Evolutionary conservation across 331 rosid species (phyloP), one percentile per base, ranked within the genome.

Genomic region (Telfairia occidentalis): DNA sequence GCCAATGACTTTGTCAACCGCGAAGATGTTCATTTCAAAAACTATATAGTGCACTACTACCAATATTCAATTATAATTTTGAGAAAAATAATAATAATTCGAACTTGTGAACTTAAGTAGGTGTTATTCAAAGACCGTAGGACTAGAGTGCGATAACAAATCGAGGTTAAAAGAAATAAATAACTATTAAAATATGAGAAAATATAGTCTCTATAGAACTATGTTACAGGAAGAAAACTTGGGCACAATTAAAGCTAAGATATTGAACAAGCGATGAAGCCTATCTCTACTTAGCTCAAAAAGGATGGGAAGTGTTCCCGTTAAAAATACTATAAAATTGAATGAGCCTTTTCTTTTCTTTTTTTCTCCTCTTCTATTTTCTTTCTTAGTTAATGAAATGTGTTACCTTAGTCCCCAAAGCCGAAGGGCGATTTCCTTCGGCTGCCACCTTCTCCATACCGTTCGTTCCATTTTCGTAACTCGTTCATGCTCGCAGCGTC

Each of bases 401-500:
- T 40, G 54, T 69, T 42, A 69, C 38, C 74, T 43, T 78, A 83
- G 80, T 74, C 78, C 64, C 90, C 86, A 43, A 94, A 95, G 66
- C 99, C 99, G 28, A 95, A 88, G 18, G 96, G 96, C 38, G 99
- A 85, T 81, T 89, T 95, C 61, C 85, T 82, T 87, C 99, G 84
- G 80, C 89, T 95, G 59, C 99, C 99, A 5, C 93, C 96, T 84
- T 95, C 99, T 5, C 99, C 99, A 2, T 95, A 95, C 86, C 88
- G 94, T 73, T 95, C 99, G 46, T 90, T 95, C 99, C 99, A 95
- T 80, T 95, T 95, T 82, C 99, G 86, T 73, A 95, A 81, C 77
- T 91, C 99, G 58, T 87, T 95, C 97, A 95, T 92, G 85, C 90
- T 95, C 13, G 96, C 66, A 42, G 99, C 99, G 75, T 95, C 97